Conservation (phyloP, 176 grass and related monocot species). For the Metroxylon sagu region DNA sequence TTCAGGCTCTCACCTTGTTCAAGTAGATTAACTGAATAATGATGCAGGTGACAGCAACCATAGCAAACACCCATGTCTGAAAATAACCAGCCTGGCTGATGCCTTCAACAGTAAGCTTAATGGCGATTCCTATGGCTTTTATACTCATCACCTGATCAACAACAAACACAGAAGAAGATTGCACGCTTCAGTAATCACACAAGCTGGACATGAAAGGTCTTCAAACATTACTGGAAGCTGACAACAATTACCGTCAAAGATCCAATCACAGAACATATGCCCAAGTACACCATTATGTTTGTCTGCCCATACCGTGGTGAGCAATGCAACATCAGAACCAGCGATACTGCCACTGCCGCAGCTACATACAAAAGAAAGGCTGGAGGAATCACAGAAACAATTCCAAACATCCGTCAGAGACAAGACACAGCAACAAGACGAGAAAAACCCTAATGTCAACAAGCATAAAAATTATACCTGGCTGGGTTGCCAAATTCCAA, state of each 20-base stretch:
- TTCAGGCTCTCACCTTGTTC: constrained; percentile 61
- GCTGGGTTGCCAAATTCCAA: constrained; percentile 73
- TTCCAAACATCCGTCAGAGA: constrained; percentile 11
- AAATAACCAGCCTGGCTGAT: constrained; percentile 82
- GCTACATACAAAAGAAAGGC: constrained; percentile 80
- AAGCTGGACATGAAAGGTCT: not conserved
- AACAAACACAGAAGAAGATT: constrained; percentile 8
- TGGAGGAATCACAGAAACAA: not conserved
- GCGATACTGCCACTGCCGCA: constrained; percentile 47
- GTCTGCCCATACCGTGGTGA: constrained; percentile 74
- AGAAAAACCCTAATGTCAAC: constrained; percentile 2
- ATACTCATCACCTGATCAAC: constrained; percentile 83
- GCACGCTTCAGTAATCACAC: constrained; percentile 9
- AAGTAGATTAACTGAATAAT: constrained; percentile 88
- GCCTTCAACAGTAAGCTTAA: constrained; percentile 86
- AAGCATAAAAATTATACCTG: constrained; percentile 28
- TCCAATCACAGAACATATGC: constrained; percentile 84
- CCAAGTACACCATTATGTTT: constrained; percentile 91
- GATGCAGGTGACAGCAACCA: constrained; percentile 63
- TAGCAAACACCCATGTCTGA: constrained; percentile 86
- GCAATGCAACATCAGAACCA: constrained; percentile 78
- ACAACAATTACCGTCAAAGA: constrained; percentile 59
- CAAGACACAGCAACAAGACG: constrained; percentile 16
- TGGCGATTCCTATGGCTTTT: constrained; percentile 81
- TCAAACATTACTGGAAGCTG: too few relatives aligned